These are phyloP conservation scores for Neurospora sp. DNA, from an alignment of 495 filamentous ascomycete genomes.

Conservation along the genomic window DNA sequence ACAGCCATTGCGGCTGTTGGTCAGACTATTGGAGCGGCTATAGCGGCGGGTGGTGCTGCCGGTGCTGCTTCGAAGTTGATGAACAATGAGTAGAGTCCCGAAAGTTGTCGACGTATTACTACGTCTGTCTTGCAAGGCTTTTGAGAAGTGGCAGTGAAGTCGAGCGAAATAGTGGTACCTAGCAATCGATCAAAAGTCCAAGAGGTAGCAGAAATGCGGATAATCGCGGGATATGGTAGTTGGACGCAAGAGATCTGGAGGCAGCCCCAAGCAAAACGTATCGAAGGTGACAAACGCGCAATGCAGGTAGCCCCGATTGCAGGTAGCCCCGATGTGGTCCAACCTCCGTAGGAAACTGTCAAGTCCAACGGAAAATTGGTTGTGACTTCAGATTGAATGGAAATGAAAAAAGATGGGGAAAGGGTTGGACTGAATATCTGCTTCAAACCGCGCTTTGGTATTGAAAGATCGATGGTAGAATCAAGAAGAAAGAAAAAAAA, in stretches of 20 bases:
- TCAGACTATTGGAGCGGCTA: not conserved
- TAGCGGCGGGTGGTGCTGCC: not conserved
- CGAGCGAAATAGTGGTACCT: not conserved
- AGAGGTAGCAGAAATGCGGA: not conserved
- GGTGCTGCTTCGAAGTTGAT: not conserved
- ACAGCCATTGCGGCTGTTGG: not conserved
- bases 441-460: too few species aligned
- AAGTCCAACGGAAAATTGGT: not conserved
- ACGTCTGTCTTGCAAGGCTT: not conserved
- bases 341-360: not conserved
- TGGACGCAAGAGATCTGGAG: not conserved
- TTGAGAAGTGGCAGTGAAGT: not conserved
- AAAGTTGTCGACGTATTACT: not conserved
- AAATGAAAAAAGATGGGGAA: not conserved
- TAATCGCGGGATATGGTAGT: not conserved
- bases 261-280: not conserved
- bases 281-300: not conserved
- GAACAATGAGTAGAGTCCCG: not conserved
- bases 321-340: not conserved
- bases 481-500: not conserved
- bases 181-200: not conserved
- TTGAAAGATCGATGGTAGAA: too few species aligned
- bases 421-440: not conserved
- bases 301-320: not conserved
- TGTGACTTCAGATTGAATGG: not conserved